Evolutionary conservation across 345 rosid species (phyloP), one percentile per base, ranked within the genome.

Genomic region (Citrus trifoliata): DNA sequence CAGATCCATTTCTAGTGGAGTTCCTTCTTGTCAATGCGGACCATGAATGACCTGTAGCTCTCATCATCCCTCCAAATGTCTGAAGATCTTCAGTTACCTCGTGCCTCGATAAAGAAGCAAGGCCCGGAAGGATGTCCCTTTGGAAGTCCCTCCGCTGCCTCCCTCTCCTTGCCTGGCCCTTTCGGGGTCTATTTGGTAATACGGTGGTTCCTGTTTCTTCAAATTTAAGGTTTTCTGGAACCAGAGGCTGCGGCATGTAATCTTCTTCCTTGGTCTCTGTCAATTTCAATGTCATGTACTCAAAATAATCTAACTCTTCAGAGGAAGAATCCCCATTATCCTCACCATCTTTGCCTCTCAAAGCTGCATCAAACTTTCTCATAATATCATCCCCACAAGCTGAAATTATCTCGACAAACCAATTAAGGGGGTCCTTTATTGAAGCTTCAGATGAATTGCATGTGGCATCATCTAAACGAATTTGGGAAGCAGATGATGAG

Each of bases 121-220:
- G 95, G 56, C 99, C 97, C 2, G 98, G 98, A 82, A 95, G 98
- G 79, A 92, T 90, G 86, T 95, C 99, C 90, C 97, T 95, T 83
- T 92, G 98, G 88, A 95, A 95, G 83, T 95, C 99, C 88, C 97
- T 89, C 71, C 90, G 89, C 79, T 92, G 97, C 88, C 99, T 91
- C 75, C 98, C 99, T 83, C 99, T 89, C 87, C 97, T 88, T 76
- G 88, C 87, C 72, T 90, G 94, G 65, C 95, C 96, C 86, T 87
- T 92, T 66, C 95, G 87, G 27, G 93, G 82, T 60, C 89, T 88
- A 76, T 78, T 88, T 46, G 83, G 80, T 76, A 87, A 76, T 13
- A 80, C 66, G 6, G 76, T 53, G 70, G 85, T 80, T 21, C 72
- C 92, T 0, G 78, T 82, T 80, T 86, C 92, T 40, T 90, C 95